These are phyloP conservation scores for Moesziomyces parantarcticus DNA, from an alignment of 1,284 basidiomycete genomes.

Conservation along the genomic window DNA sequence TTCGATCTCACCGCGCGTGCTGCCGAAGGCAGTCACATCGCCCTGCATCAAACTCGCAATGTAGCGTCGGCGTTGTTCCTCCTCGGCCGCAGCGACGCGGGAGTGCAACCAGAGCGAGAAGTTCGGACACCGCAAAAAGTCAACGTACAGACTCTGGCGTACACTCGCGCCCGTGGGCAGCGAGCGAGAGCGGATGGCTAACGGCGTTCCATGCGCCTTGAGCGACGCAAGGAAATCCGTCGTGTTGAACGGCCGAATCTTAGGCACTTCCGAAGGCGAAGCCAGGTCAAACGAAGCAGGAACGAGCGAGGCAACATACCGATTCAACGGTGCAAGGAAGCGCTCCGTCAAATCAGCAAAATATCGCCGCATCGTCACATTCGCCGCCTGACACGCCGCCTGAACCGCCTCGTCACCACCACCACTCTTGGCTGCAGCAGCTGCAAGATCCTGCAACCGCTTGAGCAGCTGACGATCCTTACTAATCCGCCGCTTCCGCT, in stretches of 20 bases:
- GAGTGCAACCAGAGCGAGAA: constrained; percentile 63
- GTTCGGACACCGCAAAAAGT: constrained; percentile 63
- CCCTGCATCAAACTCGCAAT: constrained; percentile 54
- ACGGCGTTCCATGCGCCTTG: constrained; percentile 75
- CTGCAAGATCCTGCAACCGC: constrained; percentile 70
- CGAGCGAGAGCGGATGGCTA: constrained; percentile 59
- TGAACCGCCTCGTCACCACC: constrained; percentile 51
- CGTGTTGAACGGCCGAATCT: constrained; percentile 78
- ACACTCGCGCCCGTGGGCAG: constrained; percentile 60
- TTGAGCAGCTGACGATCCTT: constrained; percentile 81
- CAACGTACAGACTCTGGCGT: constrained; percentile 57
- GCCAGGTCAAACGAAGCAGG: constrained; percentile 49
- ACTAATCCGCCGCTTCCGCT: constrained; percentile 84
- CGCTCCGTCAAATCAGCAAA: constrained; percentile 88
- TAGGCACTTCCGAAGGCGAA: constrained; percentile 50
- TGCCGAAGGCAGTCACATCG: constrained; percentile 54
- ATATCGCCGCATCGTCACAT: constrained; percentile 79
- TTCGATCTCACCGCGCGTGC: constrained; percentile 54
- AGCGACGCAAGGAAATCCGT: constrained; percentile 83
- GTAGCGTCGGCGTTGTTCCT: constrained; percentile 58
- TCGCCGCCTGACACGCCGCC: constrained; percentile 29
- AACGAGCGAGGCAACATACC: constrained; percentile 82
- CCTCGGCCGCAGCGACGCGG: constrained; percentile 55
- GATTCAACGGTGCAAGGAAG: constrained; percentile 88
- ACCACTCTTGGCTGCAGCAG: constrained; percentile 23